Evolutionary conservation across 768 basidiomycete genomes (phyloP), one percentile per base, ranked within the genome.

Genomic region (Chlorophyllum brunneum): DNA sequence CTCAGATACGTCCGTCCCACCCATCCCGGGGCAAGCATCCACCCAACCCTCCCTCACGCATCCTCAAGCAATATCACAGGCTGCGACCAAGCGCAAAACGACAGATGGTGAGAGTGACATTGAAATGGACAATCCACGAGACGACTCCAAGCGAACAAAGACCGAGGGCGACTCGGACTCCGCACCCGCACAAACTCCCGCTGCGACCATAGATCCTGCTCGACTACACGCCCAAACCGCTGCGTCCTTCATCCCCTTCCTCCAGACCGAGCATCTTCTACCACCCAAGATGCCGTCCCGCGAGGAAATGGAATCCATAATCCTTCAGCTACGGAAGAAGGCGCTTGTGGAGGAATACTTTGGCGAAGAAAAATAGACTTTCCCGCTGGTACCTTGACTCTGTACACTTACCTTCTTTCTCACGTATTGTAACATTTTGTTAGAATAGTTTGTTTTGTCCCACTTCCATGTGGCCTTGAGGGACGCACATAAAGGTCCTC

Each of bases 341-440:
- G 85, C 85, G 18, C 67, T 95, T 38, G 81, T 92, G 50, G 86
- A 91, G 60, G 92, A 97, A 59, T 79, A 80, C 59, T 79, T 80
- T 54, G 77, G 78, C 16, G 69, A 71, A 49, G 63, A 63, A 45
- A 54, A 66, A 30, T 65, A 61, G 58, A 30, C 42, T 26, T 26
- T 38, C 34, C 33, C 39, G 6, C 27, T 34, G 27, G 27, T 40
- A 44, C 51, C 33, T 37, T 41, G 41, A 54, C 41, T 39, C n/a
- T 54, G 40, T 53, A 47, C 16, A 29, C 23, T 48, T 51, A 40
- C 33, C 42, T 51, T 15, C 38, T 51, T 59, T 49, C 53, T 36
- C 36, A 20, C 31, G 44, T 41, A 41, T 47, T 18, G n/a, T 44
- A 45, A 29, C 26, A 33, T 34, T 22, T 13, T 37, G n/a, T 39